phyloP scores from a whole-genome alignment of 139 green algal genomes.

The Limnomonas spitsbergensis region DNA sequence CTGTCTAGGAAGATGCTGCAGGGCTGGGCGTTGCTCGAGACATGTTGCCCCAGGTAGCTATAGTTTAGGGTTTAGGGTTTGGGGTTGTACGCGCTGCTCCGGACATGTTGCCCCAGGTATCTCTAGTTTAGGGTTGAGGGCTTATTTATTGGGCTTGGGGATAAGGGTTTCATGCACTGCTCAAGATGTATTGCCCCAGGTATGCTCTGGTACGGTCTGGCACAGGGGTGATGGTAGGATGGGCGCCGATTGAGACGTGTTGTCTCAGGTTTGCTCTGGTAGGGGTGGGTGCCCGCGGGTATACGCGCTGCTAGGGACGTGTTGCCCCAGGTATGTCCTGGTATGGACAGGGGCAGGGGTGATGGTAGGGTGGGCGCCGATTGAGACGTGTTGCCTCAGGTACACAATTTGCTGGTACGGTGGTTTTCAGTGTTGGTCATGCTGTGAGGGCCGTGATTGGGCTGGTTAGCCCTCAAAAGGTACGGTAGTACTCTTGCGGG shows the following conservation, averaged over 20 bases:
- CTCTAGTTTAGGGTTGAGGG: slow-evolving; percentile 3
- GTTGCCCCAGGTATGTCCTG: slow-evolving; percentile 3
- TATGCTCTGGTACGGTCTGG: too few relatives aligned
- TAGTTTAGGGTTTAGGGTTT: neutral
- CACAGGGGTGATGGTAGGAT: slow-evolving; percentile 19
- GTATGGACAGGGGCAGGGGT: neutral
- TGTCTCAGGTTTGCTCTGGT: slow-evolving; percentile 1
- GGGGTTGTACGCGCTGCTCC: neutral
- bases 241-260: slow-evolving; percentile 12
- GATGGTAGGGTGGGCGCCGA: neutral
- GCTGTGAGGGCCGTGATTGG: neutral
- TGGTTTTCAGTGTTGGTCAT: slow-evolving; percentile 15
- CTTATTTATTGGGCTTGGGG: neutral
- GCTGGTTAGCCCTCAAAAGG: too few relatives aligned
- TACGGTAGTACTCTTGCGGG: too few relatives aligned
- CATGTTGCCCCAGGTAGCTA: slow-evolving; percentile 14
- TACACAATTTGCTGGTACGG: too few relatives aligned
- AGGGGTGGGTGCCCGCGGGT: too few relatives aligned
- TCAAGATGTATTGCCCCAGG: too few relatives aligned
- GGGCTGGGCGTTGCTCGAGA: slow-evolving; percentile 21
- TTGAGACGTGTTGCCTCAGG: too few relatives aligned
- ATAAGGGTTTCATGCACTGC: neutral
- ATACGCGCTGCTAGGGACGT: neutral
- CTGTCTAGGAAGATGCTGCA: slow-evolving; percentile 21
- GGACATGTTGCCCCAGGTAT: neutral